Base-by-base conservation (phyloP, 345 rosid species). In the Euphorbia pulcherrima region DNA sequence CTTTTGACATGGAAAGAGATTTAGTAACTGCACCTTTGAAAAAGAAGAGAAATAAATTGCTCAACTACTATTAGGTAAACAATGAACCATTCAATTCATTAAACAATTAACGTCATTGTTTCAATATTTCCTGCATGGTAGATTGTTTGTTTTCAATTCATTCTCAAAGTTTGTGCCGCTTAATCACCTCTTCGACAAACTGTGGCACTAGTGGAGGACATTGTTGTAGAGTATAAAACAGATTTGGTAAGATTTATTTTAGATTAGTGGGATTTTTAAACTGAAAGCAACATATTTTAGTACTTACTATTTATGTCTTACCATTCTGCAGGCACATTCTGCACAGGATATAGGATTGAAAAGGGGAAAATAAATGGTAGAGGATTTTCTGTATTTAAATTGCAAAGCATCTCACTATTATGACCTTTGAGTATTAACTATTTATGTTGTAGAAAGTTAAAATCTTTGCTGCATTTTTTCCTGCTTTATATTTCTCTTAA, bases 171-270 rank as follows among this genome's bases (percentile, higher is more conserved):
- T 27, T n/a, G 57, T 71, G 37, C 39, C 48, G 64, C 55, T 12
- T 77, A 46, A 67, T 68, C 87, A 91, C 92, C 96, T 16, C 92
- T 89, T 81, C 96, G 92, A 56, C 95, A 94, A 81, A 79, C 83
- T n/a, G 92, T 94, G 79, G 88, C 95, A 0, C 95, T 91, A 62
- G 90, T 89, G 59, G 95, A 93, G 75, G 97, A 93, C 80, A 87
- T 93, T 79, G 96, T 89, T 56, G 87, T 94, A 68, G 97, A 94
- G 72, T 91, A 89, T 44, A 92, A 87, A 51, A 88, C 92, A 23
- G 97, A 94, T 82, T 59, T 91, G 90, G 99, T 91, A 83, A 54
- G 79, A 59, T 39, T 71, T 16, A 16, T 46, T 78, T 50, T 65
- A 46, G 17, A 18, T 48, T 68, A 6, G 55, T 56, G 28, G 47